Evolutionary conservation across 805 yeast genomes (phyloP).

Genomic region (Debaryomyces tyrocola): DNA sequence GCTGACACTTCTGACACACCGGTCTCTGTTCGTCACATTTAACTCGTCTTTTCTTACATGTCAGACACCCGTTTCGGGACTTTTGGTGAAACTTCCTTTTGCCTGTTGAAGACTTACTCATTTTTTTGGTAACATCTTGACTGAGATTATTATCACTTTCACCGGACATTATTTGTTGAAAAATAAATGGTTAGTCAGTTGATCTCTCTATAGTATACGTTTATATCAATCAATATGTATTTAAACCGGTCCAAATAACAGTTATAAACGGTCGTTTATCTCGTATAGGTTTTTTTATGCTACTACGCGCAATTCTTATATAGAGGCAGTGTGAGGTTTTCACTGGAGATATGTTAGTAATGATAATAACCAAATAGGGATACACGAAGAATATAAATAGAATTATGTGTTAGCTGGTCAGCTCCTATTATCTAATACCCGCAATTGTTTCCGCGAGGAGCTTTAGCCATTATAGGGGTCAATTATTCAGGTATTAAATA

Average conservation of each 20-base stretch:
- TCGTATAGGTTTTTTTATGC: neutral
- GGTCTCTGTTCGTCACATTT: slow-evolving; percentile 92
- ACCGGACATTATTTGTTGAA: slow-evolving; percentile 2
- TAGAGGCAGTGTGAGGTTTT: neutral
- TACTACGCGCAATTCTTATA: neutral
- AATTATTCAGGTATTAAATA: too few relatives aligned
- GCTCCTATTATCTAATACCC: too few relatives aligned
- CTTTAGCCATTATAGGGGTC: too few relatives aligned
- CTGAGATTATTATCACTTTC: slow-evolving; percentile 1
- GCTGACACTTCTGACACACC: slow-evolving; percentile 71
- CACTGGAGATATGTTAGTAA: neutral
- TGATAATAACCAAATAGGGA: neutral
- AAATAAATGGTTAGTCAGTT: neutral
- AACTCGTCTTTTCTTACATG: slow-evolving; percentile 86
- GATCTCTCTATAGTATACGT: too few relatives aligned
- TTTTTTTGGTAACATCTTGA: slow-evolving; percentile 1
- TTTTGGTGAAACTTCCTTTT: slow-evolving; percentile 89
- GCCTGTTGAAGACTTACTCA: slow-evolving; percentile 44
- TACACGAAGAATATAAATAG: too few relatives aligned
- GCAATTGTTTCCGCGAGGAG: too few relatives aligned
- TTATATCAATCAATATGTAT: too few relatives aligned
- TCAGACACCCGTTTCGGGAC: slow-evolving; percentile 84
- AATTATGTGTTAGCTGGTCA: too few relatives aligned
- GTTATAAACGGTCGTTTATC: neutral
- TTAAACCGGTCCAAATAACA: too few relatives aligned